A percentile compares a stretch with the other conserved stretches of the same genome.
These are phyloP conservation scores for Toxoplasma gondii DNA, from an alignment of 169 alveolate genomes.

Conservation along the genomic window DNA sequence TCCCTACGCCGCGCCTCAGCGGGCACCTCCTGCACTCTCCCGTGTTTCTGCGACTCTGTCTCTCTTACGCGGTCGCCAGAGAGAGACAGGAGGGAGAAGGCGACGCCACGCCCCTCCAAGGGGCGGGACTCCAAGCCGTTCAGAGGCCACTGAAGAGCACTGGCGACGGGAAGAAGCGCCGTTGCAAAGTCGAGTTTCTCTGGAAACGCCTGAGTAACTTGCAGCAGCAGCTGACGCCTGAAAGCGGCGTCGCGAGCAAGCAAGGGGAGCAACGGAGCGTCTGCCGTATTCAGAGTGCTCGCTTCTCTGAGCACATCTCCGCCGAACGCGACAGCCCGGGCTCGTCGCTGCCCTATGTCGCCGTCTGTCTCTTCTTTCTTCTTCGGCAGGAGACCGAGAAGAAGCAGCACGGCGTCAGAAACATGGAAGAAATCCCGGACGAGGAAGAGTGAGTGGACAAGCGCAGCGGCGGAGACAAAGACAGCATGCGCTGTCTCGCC, in stretches of 20 bases:
- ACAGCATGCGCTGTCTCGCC: background rate
- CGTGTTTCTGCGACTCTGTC: background rate
- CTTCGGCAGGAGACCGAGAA: background rate
- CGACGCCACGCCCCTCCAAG: background rate
- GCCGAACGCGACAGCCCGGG: background rate
- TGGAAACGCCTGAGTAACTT: background rate
- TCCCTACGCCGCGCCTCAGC: background rate
- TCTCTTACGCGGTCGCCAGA: background rate
- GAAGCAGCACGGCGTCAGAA: background rate
- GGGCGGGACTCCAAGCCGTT: background rate
- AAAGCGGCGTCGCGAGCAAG: constrained; percentile 18
- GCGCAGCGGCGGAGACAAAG: background rate
- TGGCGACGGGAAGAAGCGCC: background rate
- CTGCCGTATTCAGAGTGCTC: too few relatives aligned
- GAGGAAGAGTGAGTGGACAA: background rate
- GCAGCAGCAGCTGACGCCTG: constrained; percentile 13
- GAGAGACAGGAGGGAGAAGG: background rate
- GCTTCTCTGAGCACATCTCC: background rate
- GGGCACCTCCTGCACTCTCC: background rate
- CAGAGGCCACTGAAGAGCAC: background rate
- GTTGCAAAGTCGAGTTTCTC: background rate
- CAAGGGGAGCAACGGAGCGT: background rate
- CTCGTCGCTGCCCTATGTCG: background rate
- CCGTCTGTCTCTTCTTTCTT: background rate
- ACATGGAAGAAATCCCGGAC: background rate